A percentile compares a stretch with the other conserved stretches of the same genome.
These are phyloP conservation scores for Cyclostephanos tholiformis DNA, from an alignment of 108 stramenopile genomes.

Conservation along the genomic window DNA sequence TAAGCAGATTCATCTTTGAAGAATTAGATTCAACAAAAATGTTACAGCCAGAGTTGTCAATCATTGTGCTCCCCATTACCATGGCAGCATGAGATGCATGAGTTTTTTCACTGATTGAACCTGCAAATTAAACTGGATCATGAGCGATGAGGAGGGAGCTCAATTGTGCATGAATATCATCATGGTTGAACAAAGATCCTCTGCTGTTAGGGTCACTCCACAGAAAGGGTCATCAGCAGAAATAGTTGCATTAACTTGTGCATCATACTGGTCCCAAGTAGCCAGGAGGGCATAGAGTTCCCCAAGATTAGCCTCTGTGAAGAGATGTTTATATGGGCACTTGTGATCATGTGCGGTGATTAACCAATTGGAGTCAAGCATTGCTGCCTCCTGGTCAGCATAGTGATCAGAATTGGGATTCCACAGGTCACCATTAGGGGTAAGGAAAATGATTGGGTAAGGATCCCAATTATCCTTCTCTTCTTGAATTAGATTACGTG, in stretches of 20 bases:
- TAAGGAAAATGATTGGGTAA: constrained; percentile 3
- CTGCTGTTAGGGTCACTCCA: neutral
- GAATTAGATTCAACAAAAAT: neutral
- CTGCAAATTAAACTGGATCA: too few species aligned
- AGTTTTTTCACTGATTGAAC: too few species aligned
- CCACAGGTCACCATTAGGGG: constrained; percentile 22
- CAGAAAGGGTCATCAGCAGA: neutral
- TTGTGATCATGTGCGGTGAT: neutral
- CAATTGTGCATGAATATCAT: too few species aligned
- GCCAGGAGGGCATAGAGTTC: neutral
- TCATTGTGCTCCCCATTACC: neutral
- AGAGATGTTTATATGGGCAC: neutral
- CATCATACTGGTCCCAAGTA: neutral
- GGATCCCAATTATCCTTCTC: constrained; percentile 5
- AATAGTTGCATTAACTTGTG: neutral
- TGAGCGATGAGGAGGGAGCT: too few species aligned
- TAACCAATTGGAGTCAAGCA: constrained; percentile 27
- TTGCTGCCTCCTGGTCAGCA: constrained; percentile 28
- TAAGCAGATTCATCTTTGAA: neutral
- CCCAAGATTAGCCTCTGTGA: neutral
- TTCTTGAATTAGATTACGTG: neutral
- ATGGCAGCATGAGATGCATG: too few species aligned
- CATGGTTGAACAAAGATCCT: too few species aligned
- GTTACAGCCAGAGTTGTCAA: neutral
- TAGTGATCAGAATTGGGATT: constrained; percentile 22